These are phyloP conservation scores for Plasmodium inui DNA, from an alignment of 169 alveolate species.

Conservation along the genomic window DNA sequence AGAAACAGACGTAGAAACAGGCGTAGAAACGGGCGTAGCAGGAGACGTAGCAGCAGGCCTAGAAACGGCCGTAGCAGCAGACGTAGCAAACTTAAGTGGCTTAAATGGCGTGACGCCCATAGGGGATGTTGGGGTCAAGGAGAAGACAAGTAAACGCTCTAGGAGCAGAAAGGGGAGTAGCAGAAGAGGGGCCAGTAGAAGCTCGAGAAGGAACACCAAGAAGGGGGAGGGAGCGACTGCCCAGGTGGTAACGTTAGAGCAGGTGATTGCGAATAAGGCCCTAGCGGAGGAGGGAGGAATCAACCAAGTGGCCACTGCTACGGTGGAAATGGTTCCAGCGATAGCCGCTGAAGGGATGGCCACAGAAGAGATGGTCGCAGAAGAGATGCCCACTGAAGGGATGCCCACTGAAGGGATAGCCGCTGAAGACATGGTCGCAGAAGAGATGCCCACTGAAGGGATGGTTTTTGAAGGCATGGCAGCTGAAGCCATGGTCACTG, in stretches of 20 bases:
- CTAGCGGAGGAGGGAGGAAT: not conserved
- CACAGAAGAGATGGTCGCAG: too few species aligned
- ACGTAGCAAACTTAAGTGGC: not conserved
- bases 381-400: not conserved
- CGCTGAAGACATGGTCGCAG: not conserved
- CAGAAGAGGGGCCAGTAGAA: not conserved
- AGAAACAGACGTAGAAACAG: not conserved
- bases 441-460: not conserved
- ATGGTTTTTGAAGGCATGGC: not conserved
- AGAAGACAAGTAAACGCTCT: not conserved
- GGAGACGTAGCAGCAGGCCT: not conserved
- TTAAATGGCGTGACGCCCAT: not conserved
- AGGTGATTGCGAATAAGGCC: not conserved
- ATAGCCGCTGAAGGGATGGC: not conserved
- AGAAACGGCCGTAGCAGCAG: not conserved
- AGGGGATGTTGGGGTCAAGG: not conserved
- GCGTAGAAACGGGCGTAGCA: too few species aligned
- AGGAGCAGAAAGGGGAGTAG: not conserved
- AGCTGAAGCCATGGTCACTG: not conserved
- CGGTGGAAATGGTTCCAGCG: not conserved
- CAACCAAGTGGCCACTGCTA: not conserved
- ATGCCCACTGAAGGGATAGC: not conserved
- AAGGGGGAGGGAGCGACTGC: not conserved
- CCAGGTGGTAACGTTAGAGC: not conserved
- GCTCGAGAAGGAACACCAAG: not conserved